A percentile compares a stretch with the other conserved stretches of the same genome.
These are phyloP conservation scores for Phytophthora hybrid DNA, from an alignment of 352 stramenopile species.

Conservation along the genomic window DNA sequence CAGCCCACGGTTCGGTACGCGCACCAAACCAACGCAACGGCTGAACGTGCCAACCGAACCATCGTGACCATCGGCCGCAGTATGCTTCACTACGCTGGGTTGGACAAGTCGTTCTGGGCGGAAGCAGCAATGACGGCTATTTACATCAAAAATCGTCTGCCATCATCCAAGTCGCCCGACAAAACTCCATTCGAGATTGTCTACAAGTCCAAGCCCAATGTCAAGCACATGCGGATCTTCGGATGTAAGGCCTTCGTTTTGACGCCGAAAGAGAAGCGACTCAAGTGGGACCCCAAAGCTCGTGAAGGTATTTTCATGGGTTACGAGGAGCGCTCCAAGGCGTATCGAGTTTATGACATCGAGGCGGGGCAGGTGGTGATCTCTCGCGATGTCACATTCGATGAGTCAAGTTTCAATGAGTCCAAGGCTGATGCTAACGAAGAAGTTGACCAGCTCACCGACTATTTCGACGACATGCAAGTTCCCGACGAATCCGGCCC, in stretches of 20 bases:
- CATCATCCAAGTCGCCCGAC: neutral
- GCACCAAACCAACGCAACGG: slow-evolving; percentile 28
- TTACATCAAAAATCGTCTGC: neutral
- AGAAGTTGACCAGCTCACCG: neutral
- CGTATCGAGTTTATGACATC: slow-evolving; percentile 31
- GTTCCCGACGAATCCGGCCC: too few species aligned
- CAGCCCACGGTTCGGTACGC: slow-evolving; percentile 22
- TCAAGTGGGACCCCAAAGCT: slow-evolving; percentile 31
- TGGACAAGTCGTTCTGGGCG: slow-evolving; percentile 25
- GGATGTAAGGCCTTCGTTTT: slow-evolving; percentile 10
- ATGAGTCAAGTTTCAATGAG: slow-evolving; percentile 7
- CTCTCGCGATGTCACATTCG: slow-evolving; percentile 29
- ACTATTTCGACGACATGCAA: neutral
- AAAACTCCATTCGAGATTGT: slow-evolving; percentile 15
- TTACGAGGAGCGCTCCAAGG: slow-evolving; percentile 27
- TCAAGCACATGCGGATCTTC: slow-evolving; percentile 23
- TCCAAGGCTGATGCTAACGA: neutral
- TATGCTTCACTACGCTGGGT: slow-evolving; percentile 18
- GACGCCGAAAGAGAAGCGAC: slow-evolving; percentile 16
- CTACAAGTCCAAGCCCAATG: slow-evolving; percentile 14
- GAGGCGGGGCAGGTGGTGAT: slow-evolving; percentile 22
- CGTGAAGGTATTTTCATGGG: slow-evolving; percentile 23
- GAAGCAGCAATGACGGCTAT: slow-evolving; percentile 15
- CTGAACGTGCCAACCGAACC: slow-evolving; percentile 21
- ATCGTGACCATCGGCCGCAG: slow-evolving; percentile 26